Evolutionary conservation across 345 rosid species (phyloP), one percentile per base, ranked within the genome.

Genomic region (Corchorus olitorius): DNA sequence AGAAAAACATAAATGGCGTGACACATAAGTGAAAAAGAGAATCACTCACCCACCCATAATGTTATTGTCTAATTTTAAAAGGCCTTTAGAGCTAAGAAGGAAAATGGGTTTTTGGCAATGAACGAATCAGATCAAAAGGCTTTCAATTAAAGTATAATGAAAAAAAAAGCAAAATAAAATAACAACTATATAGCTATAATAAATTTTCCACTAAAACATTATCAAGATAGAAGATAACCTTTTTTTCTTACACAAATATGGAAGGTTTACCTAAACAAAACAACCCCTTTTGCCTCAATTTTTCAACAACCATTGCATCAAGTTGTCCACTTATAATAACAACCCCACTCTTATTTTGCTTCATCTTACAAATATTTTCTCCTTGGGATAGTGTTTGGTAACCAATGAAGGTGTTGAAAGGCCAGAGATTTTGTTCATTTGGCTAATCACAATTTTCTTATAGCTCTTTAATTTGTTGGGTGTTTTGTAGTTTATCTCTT

Each of bases 201-300:
- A 2, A 39, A 39, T 2, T 5, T 15, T 53, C 19, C 19, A 16
- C 19, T 53, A 16, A 15, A 16, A 53, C 56, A 53, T 15, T 15
- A 53, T 16, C 7, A 4, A 53, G 56, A 53, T 53, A 14, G 27
- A 5, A 39, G 71, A 45, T 46, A 20, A 13, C 12, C 4, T 9
- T 13, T 33, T 61, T 3, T 39, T 64, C 17, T 17, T 64, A 8
- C 37, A 46, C 54, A 45, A 20, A 66, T 45, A 46, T 66, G 71
- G 71, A 22, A 66, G 71, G 71, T 66, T 66, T 46, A 66, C 54
- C 71, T 45, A 45, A 20, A 45, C n/a, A n/a, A n/a, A n/a, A n/a
- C n/a, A n/a, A n/a, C n/a, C n/a, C n/a, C n/a, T n/a, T n/a, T n/a
- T n/a, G n/a, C n/a, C n/a, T n/a, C n/a, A n/a, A n/a, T n/a, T n/a